Evolutionary conservation across 176 grass and related monocot genomes (phyloP).

Genomic region (Tuctoria greenei): DNA sequence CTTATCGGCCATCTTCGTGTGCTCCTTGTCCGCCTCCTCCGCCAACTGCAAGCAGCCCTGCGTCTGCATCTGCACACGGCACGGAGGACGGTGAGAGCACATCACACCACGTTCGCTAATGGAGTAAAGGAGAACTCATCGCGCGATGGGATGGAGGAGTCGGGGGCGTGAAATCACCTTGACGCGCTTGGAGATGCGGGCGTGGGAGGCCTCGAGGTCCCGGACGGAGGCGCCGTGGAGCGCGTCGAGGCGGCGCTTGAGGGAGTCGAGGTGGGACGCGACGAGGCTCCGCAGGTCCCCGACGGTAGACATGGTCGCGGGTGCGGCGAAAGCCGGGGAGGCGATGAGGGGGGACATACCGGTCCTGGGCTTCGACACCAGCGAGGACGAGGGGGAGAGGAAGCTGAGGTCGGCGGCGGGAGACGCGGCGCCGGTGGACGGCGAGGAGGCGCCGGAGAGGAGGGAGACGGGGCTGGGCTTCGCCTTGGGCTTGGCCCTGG

Average conservation of each 20-base stretch:
- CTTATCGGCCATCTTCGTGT: conserved; percentile 48
- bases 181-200: conserved; percentile 64
- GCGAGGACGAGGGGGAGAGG: conserved; percentile 14
- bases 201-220: conserved; percentile 43
- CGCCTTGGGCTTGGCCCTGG: conserved; percentile 27
- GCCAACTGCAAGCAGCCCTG: conserved; percentile 51
- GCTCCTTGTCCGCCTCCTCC: conserved; percentile 53
- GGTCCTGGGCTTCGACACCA: conserved; percentile 14
- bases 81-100: not conserved
- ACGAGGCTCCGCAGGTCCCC: conserved; percentile 48
- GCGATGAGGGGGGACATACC: conserved; percentile 5
- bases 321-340: not conserved
- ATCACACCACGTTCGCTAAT: not conserved
- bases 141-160: not conserved
- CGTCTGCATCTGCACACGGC: conserved; percentile 49
- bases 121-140: not conserved
- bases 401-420: conserved; percentile 28
- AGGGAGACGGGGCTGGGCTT: conserved; percentile 33
- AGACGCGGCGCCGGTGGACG: not conserved
- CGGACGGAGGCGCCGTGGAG: conserved; percentile 42
- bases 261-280: conserved; percentile 43
- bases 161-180: conserved; percentile 32
- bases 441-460: conserved; percentile 32
- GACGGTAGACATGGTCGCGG: conserved; percentile 17
- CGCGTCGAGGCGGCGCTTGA: conserved; percentile 52